Evolutionary conservation across 108 stramenopile species (phyloP).

Genomic region (Nitzschia sp.): DNA sequence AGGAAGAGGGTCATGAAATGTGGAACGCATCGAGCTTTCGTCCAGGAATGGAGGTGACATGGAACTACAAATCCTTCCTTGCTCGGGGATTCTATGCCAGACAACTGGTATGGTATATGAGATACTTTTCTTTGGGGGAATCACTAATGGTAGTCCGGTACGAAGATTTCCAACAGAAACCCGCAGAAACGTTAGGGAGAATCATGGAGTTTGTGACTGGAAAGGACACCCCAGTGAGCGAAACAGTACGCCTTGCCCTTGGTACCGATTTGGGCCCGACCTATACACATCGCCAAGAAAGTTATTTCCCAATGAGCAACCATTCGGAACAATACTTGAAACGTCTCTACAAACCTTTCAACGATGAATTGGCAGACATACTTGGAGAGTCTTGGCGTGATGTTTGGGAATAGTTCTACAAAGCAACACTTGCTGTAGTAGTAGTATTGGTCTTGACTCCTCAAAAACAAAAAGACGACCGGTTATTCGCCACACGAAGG

Average conservation of each 20-base stretch:
- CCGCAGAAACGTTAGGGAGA: too few relatives aligned
- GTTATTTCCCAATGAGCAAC: slow-evolving; percentile 26
- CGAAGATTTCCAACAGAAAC: slow-evolving; percentile 8
- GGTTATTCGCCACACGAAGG: too few relatives aligned
- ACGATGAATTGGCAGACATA: background rate
- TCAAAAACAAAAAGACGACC: too few relatives aligned
- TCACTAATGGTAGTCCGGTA: slow-evolving; percentile 12
- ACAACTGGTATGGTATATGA: slow-evolving; percentile 14
- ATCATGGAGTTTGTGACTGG: too few relatives aligned
- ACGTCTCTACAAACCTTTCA: slow-evolving; percentile 14
- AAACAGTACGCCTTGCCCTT: too few relatives aligned
- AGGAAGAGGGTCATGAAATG: background rate
- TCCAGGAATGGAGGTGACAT: background rate
- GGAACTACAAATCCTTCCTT: too few relatives aligned
- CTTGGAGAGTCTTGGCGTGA: slow-evolving; percentile 5
- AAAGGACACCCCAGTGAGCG: too few relatives aligned
- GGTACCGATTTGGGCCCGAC: too few relatives aligned
- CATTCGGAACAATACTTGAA: slow-evolving; percentile 23
- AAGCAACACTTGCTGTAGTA: too few relatives aligned
- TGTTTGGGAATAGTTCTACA: background rate
- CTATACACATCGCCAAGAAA: too few relatives aligned
- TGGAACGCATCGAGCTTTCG: background rate
- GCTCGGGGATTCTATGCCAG: slow-evolving; percentile 26
- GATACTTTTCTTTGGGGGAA: slow-evolving; percentile 6
- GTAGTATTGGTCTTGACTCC: too few relatives aligned